phyloP scores from a whole-genome alignment of 31 red algal genomes.

The Endocladia muricata region DNA sequence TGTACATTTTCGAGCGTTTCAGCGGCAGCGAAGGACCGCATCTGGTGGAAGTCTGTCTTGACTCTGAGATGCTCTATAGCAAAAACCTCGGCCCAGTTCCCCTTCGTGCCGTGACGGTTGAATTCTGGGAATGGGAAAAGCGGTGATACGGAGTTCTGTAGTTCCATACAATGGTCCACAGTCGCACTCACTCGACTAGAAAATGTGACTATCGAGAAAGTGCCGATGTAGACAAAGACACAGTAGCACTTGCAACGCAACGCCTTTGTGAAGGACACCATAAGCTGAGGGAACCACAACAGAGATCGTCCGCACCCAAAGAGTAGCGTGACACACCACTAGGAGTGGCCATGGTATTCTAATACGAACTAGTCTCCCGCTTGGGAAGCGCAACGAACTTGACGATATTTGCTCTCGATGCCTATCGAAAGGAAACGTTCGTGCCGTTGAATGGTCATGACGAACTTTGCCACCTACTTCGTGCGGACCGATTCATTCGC shows the following conservation, averaged over 20 bases:
- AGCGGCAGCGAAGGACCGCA: conserved; percentile 3
- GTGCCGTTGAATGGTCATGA: conserved; percentile 12
- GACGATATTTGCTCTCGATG: conserved; percentile 28
- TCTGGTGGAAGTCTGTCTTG: not conserved
- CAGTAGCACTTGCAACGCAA: conserved; percentile 1
- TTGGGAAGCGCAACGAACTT: conserved; percentile 14
- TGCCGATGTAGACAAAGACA: conserved; percentile 20
- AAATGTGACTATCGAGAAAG: conserved; percentile 8
- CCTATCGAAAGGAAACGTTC: conserved; percentile 38
- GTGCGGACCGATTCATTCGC: conserved; percentile 29
- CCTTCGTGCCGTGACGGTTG: conserved; percentile 1
- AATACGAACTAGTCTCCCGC: conserved; percentile 43
- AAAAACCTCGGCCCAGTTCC: conserved; percentile 4
- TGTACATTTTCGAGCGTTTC: not conserved
- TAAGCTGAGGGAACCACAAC: conserved; percentile 40
- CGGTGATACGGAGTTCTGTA: not conserved
- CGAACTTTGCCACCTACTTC: conserved; percentile 28
- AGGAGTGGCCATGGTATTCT: conserved; percentile 15
- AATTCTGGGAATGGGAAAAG: not conserved
- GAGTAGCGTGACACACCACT: conserved; percentile 32
- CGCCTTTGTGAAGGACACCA: conserved; percentile 7
- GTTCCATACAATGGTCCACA: not conserved
- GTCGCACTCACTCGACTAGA: not conserved
- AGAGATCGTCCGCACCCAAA: conserved; percentile 37
- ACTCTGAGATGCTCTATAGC: conserved; percentile 21